Percentiles rank a stretch among this genome's conserved stretches.
Evolutionary conservation across 176 grass and related monocot genomes (phyloP).

Genomic region (Triticum monococcum): DNA sequence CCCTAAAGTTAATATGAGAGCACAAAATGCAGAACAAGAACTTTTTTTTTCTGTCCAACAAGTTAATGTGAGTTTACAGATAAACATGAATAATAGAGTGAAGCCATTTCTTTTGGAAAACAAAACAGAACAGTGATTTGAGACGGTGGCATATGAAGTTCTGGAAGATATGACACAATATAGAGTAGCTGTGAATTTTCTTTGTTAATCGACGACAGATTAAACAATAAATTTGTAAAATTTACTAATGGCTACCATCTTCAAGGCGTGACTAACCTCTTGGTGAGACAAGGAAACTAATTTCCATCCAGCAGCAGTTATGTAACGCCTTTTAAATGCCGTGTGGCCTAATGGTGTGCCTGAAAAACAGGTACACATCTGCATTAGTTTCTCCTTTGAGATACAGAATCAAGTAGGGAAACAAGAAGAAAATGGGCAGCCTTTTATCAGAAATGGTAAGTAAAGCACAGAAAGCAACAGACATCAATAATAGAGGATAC

Average conservation of each 20-base stretch:
- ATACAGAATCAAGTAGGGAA: not conserved
- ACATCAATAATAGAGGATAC: conserved; percentile 31
- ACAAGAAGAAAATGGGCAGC: not conserved
- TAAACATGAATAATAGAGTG: not conserved
- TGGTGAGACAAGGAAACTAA: conserved; percentile 79
- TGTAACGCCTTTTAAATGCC: conserved; percentile 71
- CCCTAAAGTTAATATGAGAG: not conserved
- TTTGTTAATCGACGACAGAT: not conserved
- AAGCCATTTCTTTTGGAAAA: not conserved
- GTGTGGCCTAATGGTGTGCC: conserved; percentile 89
- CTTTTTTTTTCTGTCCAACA: not conserved
- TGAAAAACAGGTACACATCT: conserved; percentile 25
- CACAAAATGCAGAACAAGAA: not conserved
- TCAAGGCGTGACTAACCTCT: conserved; percentile 53
- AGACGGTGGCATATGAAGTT: not conserved
- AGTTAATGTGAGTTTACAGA: not conserved
- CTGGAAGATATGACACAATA: not conserved
- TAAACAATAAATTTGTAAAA: not conserved
- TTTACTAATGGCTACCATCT: not conserved
- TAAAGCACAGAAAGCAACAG: not conserved
- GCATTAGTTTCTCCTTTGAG: conserved; percentile 23
- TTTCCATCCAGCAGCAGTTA: conserved; percentile 78
- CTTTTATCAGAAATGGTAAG: not conserved
- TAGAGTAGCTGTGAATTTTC: not conserved
- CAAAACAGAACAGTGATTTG: not conserved